Conservation (phyloP, 169 alveolate genomes). For the Eimeria sp. region DNA sequence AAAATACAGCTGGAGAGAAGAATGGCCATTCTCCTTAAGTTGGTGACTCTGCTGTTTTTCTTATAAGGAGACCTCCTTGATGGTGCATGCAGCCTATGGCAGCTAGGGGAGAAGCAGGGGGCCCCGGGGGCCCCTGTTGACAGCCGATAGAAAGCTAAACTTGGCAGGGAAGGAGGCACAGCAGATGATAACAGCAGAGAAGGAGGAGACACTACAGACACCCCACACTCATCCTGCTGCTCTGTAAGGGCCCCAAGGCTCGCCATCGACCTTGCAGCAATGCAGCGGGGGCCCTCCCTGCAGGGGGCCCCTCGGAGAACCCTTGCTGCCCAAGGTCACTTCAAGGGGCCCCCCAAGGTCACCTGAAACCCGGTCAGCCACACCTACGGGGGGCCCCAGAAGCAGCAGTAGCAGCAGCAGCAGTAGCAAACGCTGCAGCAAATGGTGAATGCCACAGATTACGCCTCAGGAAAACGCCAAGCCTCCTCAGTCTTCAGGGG, state of each 20-base stretch:
- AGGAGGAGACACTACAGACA: neutral
- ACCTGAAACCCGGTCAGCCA: neutral
- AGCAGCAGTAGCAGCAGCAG: conserved; percentile 14
- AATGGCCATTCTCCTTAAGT: neutral
- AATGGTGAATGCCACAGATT: neutral
- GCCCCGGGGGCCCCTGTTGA: neutral
- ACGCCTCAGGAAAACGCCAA: neutral
- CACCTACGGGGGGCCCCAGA: neutral
- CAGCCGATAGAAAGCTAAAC: neutral
- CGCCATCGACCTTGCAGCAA: neutral
- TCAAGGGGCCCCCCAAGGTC: neutral
- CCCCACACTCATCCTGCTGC: conserved; percentile 39
- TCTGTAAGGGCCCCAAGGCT: conserved; percentile 4
- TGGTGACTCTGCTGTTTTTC: neutral
- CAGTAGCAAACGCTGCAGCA: neutral
- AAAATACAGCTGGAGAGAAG: conserved; percentile 6
- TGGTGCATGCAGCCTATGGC: neutral
- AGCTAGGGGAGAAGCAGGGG: neutral
- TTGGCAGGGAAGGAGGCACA: neutral
- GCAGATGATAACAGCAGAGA: neutral
- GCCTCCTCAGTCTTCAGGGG: neutral
- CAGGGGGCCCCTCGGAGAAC: neutral
- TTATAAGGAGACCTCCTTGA: neutral
- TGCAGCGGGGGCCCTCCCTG: neutral
- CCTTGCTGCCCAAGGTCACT: conserved; percentile 1